phyloP scores from a whole-genome alignment of 257 asterid genomes.

The Plantago elongata region DNA sequence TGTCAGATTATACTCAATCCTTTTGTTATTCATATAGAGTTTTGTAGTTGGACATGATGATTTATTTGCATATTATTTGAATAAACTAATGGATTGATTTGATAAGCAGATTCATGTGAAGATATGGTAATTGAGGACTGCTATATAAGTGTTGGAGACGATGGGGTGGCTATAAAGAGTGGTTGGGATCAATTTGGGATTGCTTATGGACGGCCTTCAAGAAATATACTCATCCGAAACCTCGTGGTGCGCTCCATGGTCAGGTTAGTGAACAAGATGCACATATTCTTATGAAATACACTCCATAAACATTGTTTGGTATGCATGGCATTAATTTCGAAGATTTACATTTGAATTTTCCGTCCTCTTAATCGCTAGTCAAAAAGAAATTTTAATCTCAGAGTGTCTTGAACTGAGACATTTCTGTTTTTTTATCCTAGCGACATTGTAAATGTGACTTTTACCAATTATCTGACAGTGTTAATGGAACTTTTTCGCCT shows the following conservation, averaged over 20 bases:
- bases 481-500: too few species aligned
- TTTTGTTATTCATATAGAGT: not conserved
- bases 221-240: constrained; percentile 70
- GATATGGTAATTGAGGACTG: constrained; percentile 94
- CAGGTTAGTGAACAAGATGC: constrained; percentile 45
- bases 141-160: constrained; percentile 95
- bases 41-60: not conserved
- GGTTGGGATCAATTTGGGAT: constrained; percentile 99
- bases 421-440: too few species aligned
- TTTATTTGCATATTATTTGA: not conserved
- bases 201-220: constrained; percentile 71
- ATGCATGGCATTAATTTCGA: too few species aligned
- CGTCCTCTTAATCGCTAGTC: too few species aligned
- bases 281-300: too few species aligned
- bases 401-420: too few species aligned
- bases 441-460: too few species aligned
- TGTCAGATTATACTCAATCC: not conserved
- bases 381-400: too few species aligned
- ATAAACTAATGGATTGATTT: constrained; percentile 8
- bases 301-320: too few species aligned
- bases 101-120: constrained; percentile 78
- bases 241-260: constrained; percentile 89
- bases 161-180: constrained; percentile 90
- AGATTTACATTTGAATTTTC: too few species aligned
- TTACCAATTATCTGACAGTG: too few species aligned